Evolutionary conservation across 169 alveolate genomes (phyloP).

Genomic region (Plasmodium fragile): DNA sequence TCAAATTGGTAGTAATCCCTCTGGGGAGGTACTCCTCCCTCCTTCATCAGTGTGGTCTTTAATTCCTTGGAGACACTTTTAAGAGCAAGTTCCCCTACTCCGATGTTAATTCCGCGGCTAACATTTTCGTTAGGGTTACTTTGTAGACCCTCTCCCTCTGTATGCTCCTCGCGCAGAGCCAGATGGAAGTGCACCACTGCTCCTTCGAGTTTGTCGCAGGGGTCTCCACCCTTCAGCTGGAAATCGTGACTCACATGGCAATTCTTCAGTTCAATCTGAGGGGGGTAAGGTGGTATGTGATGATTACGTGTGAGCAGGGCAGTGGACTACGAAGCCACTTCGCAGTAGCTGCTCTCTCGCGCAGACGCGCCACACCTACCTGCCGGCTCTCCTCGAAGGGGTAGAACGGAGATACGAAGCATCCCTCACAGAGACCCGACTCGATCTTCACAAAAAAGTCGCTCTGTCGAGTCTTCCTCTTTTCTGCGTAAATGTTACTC

Average conservation of each 20-base stretch:
- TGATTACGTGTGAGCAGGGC: background rate
- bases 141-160: background rate
- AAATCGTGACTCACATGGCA: slow-evolving; percentile 35
- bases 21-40: background rate
- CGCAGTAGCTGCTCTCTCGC: background rate
- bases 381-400: slow-evolving; percentile 22
- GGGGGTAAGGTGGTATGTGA: background rate
- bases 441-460: slow-evolving; percentile 52
- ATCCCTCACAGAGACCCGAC: background rate
- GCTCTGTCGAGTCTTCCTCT: slow-evolving; percentile 28
- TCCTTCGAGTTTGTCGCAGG: slow-evolving; percentile 5
- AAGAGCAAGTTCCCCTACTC: slow-evolving; percentile 20
- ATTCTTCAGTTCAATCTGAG: slow-evolving; percentile 46
- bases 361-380: background rate
- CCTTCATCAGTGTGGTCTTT: background rate
- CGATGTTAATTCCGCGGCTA: slow-evolving; percentile 38
- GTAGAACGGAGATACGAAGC: slow-evolving; percentile 21
- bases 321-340: background rate
- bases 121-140: background rate
- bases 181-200: slow-evolving; percentile 2
- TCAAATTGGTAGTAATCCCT: slow-evolving; percentile 18
- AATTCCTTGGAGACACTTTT: slow-evolving; percentile 12
- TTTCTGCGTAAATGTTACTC: slow-evolving; percentile 63
- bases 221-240: slow-evolving; percentile 5
- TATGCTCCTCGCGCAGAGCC: background rate